A percentile compares a stretch with the other conserved stretches of the same genome.
Evolutionary conservation across 192 early-diverging fungal genomes (phyloP).

Genomic region (Pilaira anomala): DNA sequence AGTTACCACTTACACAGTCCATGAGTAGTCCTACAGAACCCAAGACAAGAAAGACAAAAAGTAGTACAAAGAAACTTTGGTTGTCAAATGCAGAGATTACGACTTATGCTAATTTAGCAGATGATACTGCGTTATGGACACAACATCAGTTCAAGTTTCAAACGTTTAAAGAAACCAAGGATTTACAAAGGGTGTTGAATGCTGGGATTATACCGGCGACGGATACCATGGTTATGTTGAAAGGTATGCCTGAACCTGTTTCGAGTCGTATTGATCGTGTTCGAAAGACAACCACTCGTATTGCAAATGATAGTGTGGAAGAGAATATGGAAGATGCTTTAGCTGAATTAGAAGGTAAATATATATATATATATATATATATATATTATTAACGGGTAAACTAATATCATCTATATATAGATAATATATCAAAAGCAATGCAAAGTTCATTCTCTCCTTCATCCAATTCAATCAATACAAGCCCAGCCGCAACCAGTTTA

Average conservation of each 20-base stretch:
- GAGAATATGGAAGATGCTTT: conserved; percentile 36
- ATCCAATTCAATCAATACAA: conserved; percentile 8
- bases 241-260: conserved; percentile 46
- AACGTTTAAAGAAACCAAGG: conserved; percentile 35
- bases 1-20: conserved; percentile 16
- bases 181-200: conserved; percentile 32
- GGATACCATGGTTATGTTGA: conserved; percentile 42
- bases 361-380: not conserved
- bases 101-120: conserved; percentile 44
- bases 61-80: conserved; percentile 24
- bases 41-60: conserved; percentile 5
- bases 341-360: conserved; percentile 38
- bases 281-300: conserved; percentile 30
- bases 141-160: conserved; percentile 51
- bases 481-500: conserved; percentile 8
- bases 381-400: not conserved
- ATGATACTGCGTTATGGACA: conserved; percentile 45
- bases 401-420: conserved; percentile 21
- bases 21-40: too few species aligned
- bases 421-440: conserved; percentile 41
- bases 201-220: conserved; percentile 40
- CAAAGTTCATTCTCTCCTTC: conserved; percentile 36
- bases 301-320: conserved; percentile 24
- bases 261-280: conserved; percentile 27
- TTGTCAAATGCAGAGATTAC: conserved; percentile 52